Conservation (phyloP, 257 asterid genomes). For the Scutellaria galericulata region DNA sequence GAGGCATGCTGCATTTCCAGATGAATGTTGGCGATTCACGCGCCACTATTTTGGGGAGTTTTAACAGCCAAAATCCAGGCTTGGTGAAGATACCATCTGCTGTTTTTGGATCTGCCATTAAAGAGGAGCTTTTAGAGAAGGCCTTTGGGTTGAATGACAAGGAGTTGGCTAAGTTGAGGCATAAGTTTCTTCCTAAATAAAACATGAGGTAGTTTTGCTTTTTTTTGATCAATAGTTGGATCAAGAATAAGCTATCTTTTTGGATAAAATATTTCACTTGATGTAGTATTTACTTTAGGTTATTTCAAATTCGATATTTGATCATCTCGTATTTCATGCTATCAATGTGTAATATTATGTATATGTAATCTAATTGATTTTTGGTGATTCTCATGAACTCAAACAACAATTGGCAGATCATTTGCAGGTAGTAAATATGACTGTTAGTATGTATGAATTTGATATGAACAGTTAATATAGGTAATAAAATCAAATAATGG, state of each 20-base stretch:
- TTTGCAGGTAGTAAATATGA: background rate
- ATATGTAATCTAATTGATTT: background rate
- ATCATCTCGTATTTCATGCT: background rate
- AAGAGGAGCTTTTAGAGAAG: constrained; percentile 65
- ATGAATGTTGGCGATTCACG: constrained; percentile 65
- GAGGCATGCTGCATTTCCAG: constrained; percentile 76
- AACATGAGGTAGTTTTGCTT: constrained; percentile 24
- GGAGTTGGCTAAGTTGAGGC: constrained; percentile 69
- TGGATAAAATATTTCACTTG: background rate
- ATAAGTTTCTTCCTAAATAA: constrained; percentile 47
- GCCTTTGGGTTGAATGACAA: constrained; percentile 69
- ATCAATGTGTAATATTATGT: background rate
- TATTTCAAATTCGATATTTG: background rate
- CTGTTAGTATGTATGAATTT: no score
- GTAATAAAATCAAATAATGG: constrained; percentile 6
- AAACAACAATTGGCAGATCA: no score
- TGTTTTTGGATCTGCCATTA: constrained; percentile 65
- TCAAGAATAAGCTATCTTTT: background rate
- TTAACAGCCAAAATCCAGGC: constrained; percentile 84
- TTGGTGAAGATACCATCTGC: constrained; percentile 63
- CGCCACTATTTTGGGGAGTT: constrained; percentile 72
- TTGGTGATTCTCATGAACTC: background rate
- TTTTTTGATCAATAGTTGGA: background rate
- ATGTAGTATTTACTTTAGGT: background rate
- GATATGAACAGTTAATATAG: background rate